Percentiles rank a stretch among this genome's conserved stretches.
Evolutionary conservation across 2,329 filamentous ascomycete species (phyloP).

Genomic region (Botryosphaeria dothidea): DNA sequence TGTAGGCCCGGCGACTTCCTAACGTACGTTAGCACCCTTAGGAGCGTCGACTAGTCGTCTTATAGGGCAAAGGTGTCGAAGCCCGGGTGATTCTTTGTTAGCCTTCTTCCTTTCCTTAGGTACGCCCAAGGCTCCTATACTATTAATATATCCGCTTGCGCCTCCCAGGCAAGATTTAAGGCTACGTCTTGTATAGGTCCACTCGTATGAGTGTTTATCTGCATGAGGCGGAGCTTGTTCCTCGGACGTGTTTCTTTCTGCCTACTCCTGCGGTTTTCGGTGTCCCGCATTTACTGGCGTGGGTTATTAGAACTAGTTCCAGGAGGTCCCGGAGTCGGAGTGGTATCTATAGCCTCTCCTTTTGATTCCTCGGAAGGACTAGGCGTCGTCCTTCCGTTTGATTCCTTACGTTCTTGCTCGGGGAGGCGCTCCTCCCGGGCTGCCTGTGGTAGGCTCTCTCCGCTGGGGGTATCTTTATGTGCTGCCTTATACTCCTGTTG

Average conservation of each 20-base stretch:
- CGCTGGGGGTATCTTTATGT: not conserved
- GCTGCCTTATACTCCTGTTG: not conserved
- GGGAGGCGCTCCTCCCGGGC: not conserved
- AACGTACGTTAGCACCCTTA: not conserved
- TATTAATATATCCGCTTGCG: not conserved
- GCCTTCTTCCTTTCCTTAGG: not conserved
- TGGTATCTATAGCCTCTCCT: not conserved
- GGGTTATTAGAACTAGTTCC: not conserved
- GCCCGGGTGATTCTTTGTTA: not conserved
- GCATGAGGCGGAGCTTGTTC: not conserved
- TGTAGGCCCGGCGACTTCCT: not conserved
- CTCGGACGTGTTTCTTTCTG: not conserved
- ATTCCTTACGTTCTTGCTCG: not conserved
- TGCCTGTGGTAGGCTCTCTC: not conserved
- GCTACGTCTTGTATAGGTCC: not conserved
- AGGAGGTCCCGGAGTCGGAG: not conserved
- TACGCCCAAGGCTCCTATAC: not conserved
- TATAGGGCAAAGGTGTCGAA: not conserved
- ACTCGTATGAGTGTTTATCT: not conserved
- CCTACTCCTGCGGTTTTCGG: not conserved
- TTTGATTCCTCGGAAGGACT: not conserved
- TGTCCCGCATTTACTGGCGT: not conserved
- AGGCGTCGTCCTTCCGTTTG: not conserved
- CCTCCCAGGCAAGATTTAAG: not conserved
- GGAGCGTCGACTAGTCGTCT: not conserved